Evolutionary conservation across 805 yeast species (phyloP).

Genomic region (Candida mattraensis): DNA sequence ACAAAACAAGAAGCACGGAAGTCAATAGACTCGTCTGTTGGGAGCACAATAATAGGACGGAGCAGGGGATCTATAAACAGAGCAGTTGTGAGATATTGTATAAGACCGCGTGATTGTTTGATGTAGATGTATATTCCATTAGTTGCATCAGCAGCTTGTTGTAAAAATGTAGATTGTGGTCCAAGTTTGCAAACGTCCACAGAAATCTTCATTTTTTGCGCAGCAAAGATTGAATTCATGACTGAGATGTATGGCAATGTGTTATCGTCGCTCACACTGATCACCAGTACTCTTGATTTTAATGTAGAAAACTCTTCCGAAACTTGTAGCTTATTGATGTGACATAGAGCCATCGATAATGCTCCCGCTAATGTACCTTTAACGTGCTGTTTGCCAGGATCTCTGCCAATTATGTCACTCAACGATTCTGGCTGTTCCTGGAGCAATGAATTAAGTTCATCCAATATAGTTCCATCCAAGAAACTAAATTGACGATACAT

Average conservation of each 20-base stretch:
- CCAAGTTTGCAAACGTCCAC: conserved; percentile 88
- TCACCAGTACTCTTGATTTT: conserved; percentile 63
- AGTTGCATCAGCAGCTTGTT: conserved; percentile 95
- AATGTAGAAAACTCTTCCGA: conserved; percentile 47
- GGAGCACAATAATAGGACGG: conserved; percentile 72
- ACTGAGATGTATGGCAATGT: conserved; percentile 84
- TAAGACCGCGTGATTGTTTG: conserved; percentile 67
- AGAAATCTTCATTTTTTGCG: conserved; percentile 87
- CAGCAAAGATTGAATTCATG: conserved; percentile 95
- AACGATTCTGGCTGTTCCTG: conserved; percentile 30
- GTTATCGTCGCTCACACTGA: conserved; percentile 70
- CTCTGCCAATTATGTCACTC: conserved; percentile 20
- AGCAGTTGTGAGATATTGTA: conserved; percentile 81
- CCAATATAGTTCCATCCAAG: conserved; percentile 72
- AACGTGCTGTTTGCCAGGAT: conserved; percentile 28
- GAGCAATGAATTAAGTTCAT: conserved; percentile 52
- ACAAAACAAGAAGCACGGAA: conserved; percentile 93
- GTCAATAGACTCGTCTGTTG: conserved; percentile 83
- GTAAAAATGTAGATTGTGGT: conserved; percentile 73
- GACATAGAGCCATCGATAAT: conserved; percentile 75
- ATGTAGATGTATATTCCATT: conserved; percentile 81
- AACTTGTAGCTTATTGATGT: conserved; percentile 66
- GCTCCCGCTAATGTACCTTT: conserved; percentile 71
- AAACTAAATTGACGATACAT: conserved; percentile 85
- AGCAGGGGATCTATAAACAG: conserved; percentile 84